Evolutionary conservation across 2,329 filamentous ascomycete genomes (phyloP).

Genomic region (Ophiostoma tasmaniense): DNA sequence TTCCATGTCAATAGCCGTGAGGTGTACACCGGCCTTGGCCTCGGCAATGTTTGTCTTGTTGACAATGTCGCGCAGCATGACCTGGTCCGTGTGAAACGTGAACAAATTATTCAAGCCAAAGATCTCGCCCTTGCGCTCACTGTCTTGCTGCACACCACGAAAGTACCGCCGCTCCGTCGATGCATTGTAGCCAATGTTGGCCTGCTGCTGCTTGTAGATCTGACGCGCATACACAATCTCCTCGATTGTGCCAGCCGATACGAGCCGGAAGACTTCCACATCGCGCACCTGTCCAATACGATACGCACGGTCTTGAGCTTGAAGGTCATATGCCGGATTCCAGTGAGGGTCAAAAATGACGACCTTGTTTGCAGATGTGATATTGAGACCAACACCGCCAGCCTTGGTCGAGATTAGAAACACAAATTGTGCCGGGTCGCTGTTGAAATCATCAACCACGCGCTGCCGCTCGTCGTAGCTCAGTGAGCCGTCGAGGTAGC

Average conservation of each 20-base stretch:
- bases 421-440: constrained; percentile 77
- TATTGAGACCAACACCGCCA: constrained; percentile 89
- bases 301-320: constrained; percentile 93
- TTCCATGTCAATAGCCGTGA: constrained; percentile 68
- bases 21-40: constrained; percentile 71
- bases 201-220: constrained; percentile 98
- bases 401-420: constrained; percentile 93
- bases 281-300: constrained; percentile 88
- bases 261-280: constrained; percentile 88
- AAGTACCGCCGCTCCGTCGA: constrained; percentile 91
- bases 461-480: constrained; percentile 73
- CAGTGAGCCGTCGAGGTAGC: constrained; percentile 81
- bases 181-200: constrained; percentile 93
- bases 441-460: constrained; percentile 84
- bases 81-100: constrained; percentile 66
- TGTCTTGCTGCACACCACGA: constrained; percentile 80
- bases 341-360: constrained; percentile 96
- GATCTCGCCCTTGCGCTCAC: constrained; percentile 79
- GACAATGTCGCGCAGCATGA: constrained; percentile 86
- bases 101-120: constrained; percentile 88
- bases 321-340: constrained; percentile 91
- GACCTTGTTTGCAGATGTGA: constrained; percentile 95
- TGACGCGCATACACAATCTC: constrained; percentile 96
- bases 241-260: constrained; percentile 87
- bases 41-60: constrained; percentile 98